These are phyloP conservation scores for Chamaenerion angustifolium DNA, from an alignment of 345 rosid genomes.

Conservation along the genomic window DNA sequence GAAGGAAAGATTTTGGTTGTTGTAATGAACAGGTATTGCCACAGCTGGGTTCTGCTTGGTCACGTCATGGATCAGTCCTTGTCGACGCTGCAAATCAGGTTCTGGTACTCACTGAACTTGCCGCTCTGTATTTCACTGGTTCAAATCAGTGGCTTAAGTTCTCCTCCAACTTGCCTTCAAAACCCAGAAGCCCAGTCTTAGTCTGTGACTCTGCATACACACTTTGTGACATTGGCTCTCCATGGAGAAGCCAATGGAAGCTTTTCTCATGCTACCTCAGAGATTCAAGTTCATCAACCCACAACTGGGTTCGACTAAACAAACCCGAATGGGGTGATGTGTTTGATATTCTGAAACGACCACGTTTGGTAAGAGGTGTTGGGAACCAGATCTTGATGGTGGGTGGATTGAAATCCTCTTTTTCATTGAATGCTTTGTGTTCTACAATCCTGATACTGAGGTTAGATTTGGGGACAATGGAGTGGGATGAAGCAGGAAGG, in stretches of 20 bases:
- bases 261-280: slow-evolving; percentile 40
- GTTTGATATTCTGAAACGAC: slow-evolving; percentile 68
- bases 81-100: slow-evolving; percentile 57
- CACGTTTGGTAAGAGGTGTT: slow-evolving; percentile 50
- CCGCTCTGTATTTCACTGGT: slow-evolving; percentile 49
- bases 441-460: slow-evolving; percentile 66
- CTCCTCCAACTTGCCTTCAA: slow-evolving; percentile 70
- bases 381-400: slow-evolving; percentile 56
- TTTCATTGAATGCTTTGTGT: slow-evolving; percentile 58
- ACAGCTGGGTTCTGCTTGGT: slow-evolving; percentile 89
- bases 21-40: slow-evolving; percentile 32
- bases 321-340: slow-evolving; percentile 79
- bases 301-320: slow-evolving; percentile 63
- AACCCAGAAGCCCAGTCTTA: slow-evolving; percentile 71
- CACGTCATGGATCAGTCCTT: slow-evolving; percentile 65
- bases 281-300: slow-evolving; percentile 18
- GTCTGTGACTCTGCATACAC: slow-evolving; percentile 50
- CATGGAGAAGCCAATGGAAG: slow-evolving; percentile 86
- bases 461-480: slow-evolving; percentile 62
- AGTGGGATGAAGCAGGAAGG: slow-evolving; percentile 85
- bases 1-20: no score
- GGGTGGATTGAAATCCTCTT: slow-evolving; percentile 69
- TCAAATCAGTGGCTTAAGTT: slow-evolving; percentile 48
- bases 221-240: slow-evolving; percentile 77
- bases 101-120: slow-evolving; percentile 72